Evolutionary conservation across 2,329 filamentous ascomycete species (phyloP).

Genomic region (Lachnellula arida): DNA sequence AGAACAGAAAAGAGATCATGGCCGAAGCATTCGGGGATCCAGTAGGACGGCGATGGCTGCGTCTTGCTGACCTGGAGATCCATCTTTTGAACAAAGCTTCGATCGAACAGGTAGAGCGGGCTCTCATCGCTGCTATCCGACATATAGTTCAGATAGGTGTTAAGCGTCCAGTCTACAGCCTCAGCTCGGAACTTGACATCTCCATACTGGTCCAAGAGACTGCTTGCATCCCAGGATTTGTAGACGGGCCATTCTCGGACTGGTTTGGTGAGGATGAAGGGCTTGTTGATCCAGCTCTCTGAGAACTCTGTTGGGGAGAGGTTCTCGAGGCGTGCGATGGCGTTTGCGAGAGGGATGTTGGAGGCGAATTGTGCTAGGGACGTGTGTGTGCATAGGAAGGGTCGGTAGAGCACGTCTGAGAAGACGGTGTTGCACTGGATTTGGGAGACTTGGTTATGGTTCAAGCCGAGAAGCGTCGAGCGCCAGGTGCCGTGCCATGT

Average conservation of each 20-base stretch:
- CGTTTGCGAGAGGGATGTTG: conserved; percentile 68
- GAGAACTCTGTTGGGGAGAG: conserved; percentile 72
- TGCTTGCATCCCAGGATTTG: conserved; percentile 67
- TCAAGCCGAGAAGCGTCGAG: conserved; percentile 64
- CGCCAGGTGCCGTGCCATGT: conserved; percentile 82
- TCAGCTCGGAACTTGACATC: conserved; percentile 77
- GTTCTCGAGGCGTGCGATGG: conserved; percentile 64
- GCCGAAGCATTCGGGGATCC: conserved; percentile 78
- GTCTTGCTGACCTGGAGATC: conserved; percentile 55
- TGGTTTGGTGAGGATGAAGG: conserved; percentile 81
- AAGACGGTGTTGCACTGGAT: conserved; percentile 76
- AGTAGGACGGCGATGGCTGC: conserved; percentile 53
- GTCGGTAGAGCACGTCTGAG: conserved; percentile 84
- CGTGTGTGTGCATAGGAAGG: conserved; percentile 83
- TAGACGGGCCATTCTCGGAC: conserved; percentile 79
- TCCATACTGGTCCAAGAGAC: conserved; percentile 59
- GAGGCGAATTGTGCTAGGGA: conserved; percentile 59
- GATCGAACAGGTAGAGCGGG: conserved; percentile 89
- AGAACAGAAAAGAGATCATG: conserved; percentile 80
- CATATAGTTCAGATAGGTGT: conserved; percentile 82
- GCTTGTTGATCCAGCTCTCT: conserved; percentile 68
- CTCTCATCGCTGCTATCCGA: conserved; percentile 75
- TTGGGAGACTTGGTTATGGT: conserved; percentile 44
- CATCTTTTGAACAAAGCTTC: conserved; percentile 84
- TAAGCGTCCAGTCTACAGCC: conserved; percentile 85